These are phyloP conservation scores for Medicago ruthenica DNA, from an alignment of 306 rosid species.

Conservation along the genomic window DNA sequence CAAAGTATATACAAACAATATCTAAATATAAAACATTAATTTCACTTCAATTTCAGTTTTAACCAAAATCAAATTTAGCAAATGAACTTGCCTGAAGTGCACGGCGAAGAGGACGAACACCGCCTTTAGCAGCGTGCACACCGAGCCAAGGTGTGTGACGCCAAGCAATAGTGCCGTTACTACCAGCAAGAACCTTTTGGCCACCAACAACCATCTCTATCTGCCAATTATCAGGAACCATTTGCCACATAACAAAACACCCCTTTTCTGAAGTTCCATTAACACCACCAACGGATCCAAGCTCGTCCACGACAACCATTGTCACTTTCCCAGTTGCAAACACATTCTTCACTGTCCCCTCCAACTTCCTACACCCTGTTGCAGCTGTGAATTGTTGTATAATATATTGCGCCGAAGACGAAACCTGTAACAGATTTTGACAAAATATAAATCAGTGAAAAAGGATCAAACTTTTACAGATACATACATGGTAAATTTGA, in stretches of 20 bases:
- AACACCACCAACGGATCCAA: slow-evolving; percentile 55
- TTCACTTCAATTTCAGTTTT: background rate
- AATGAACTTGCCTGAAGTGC: slow-evolving; percentile 75
- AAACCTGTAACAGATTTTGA: slow-evolving; percentile 51
- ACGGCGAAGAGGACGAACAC: slow-evolving; percentile 91
- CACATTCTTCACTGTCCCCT: slow-evolving; percentile 74
- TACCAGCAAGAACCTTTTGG: slow-evolving; percentile 82
- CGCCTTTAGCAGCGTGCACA: slow-evolving; percentile 85
- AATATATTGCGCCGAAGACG: slow-evolving; percentile 84
- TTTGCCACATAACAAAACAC: slow-evolving; percentile 97
- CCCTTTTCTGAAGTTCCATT: slow-evolving; percentile 61
- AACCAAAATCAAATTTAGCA: background rate
- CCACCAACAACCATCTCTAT: slow-evolving; percentile 83
- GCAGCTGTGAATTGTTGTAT: slow-evolving; percentile 90
- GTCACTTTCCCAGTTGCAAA: slow-evolving; percentile 79
- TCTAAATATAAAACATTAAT: background rate
- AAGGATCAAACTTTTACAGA: slow-evolving; percentile 11
- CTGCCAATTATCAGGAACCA: slow-evolving; percentile 92
- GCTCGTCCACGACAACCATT: slow-evolving; percentile 78
- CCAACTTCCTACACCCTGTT: slow-evolving; percentile 87
- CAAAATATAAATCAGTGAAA: background rate
- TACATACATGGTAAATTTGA: slow-evolving; percentile 17
- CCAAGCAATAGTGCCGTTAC: slow-evolving; percentile 91
- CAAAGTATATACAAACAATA: background rate
- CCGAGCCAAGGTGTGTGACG: slow-evolving; percentile 98